Evolutionary conservation across 2,329 filamentous ascomycete species (phyloP).

Genomic region (Talaromyces funiculosus): DNA sequence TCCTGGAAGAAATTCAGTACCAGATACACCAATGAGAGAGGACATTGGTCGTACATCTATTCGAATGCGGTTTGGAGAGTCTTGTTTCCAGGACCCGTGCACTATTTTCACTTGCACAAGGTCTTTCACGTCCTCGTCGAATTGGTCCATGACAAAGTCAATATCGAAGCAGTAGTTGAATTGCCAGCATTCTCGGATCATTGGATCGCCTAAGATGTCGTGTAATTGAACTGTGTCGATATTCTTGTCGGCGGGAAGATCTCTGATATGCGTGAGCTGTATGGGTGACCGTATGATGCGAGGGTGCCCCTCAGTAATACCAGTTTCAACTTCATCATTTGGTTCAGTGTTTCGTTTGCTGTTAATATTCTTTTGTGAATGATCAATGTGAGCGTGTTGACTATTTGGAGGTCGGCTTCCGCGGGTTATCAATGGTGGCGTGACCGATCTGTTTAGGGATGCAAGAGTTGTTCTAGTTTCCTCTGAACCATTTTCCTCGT

Average conservation of each 20-base stretch:
- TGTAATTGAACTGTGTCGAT: conserved; percentile 58
- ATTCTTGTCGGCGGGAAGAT: conserved; percentile 58
- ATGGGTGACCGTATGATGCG: conserved; percentile 57
- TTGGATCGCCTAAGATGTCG: conserved; percentile 67
- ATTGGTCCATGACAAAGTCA: conserved; percentile 55
- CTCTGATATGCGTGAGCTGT: conserved; percentile 63
- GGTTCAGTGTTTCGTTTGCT: neutral
- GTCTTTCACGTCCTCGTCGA: conserved; percentile 52
- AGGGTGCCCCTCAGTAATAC: neutral
- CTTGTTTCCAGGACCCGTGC: conserved; percentile 63
- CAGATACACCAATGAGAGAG: neutral
- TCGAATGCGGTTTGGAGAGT: conserved; percentile 53
- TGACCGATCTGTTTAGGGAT: conserved; percentile 29
- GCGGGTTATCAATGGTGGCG: conserved; percentile 20
- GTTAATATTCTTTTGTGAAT: neutral
- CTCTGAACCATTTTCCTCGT: neutral
- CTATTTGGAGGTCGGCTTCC: neutral
- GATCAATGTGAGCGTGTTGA: neutral
- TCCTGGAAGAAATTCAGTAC: conserved; percentile 45
- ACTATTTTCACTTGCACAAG: conserved; percentile 54
- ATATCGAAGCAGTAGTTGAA: conserved; percentile 54
- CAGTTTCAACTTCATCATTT: neutral
- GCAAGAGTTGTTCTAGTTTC: conserved; percentile 14
- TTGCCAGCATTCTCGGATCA: conserved; percentile 60
- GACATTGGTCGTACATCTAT: conserved; percentile 48